A percentile compares a stretch with the other conserved stretches of the same genome.
These are phyloP conservation scores for Neopestalotiopsis sp. DNA, from an alignment of 2,329 filamentous ascomycete species.

Conservation along the genomic window DNA sequence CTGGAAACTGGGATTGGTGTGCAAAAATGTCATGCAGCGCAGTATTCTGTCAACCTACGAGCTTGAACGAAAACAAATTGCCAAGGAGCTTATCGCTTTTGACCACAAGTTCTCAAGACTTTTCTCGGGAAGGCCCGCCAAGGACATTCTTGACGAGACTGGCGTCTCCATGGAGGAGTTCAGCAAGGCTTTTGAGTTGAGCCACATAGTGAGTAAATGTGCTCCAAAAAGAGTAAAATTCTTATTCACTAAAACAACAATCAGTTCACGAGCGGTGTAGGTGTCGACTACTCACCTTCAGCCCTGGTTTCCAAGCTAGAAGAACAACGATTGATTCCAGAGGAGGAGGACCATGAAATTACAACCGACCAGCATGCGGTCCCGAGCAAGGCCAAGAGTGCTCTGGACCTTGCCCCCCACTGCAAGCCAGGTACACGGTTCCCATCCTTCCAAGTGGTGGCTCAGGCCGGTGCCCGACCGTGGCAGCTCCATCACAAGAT, in stretches of 20 bases:
- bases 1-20: conserved; percentile 48
- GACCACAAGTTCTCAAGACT: conserved; percentile 55
- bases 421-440: conserved; percentile 60
- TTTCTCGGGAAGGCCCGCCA: conserved; percentile 56
- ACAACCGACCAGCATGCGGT: conserved; percentile 20
- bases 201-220: conserved; percentile 27
- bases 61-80: conserved; percentile 57
- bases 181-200: conserved; percentile 31
- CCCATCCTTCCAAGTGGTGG: conserved; percentile 60
- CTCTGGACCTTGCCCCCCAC: conserved; percentile 46
- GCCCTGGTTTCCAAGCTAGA: conserved; percentile 58
- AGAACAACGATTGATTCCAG: background rate
- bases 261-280: conserved; percentile 31
- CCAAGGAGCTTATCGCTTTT: conserved; percentile 63
- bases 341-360: conserved; percentile 49
- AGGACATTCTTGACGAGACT: conserved; percentile 60
- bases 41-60: conserved; percentile 48
- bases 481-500: conserved; percentile 63
- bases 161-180: conserved; percentile 64
- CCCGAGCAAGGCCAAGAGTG: conserved; percentile 32
- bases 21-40: conserved; percentile 38
- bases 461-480: conserved; percentile 57
- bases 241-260: background rate
- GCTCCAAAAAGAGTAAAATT: background rate
- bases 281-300: conserved; percentile 64